These are phyloP conservation scores for Gossypium bickii DNA, from an alignment of 345 rosid species.

Conservation along the genomic window DNA sequence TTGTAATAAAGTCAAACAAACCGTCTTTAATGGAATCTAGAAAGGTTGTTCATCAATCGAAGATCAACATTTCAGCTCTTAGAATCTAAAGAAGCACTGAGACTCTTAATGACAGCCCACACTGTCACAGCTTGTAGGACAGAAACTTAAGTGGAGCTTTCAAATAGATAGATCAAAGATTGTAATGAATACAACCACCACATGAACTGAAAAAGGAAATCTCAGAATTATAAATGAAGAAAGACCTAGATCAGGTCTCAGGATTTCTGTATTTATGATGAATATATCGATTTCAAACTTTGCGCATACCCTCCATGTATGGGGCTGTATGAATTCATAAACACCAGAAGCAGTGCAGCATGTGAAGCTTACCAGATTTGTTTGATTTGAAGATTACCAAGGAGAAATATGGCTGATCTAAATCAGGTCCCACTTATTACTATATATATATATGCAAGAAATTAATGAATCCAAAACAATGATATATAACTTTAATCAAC, in stretches of 20 bases:
- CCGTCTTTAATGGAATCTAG: not conserved
- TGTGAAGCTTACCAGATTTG: slow-evolving; percentile 9
- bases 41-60: not conserved
- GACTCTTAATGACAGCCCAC: slow-evolving; percentile 2
- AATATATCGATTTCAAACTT: slow-evolving; percentile 2
- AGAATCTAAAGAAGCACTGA: not conserved
- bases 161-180: not conserved
- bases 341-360: slow-evolving; percentile 15
- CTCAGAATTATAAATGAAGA: slow-evolving; percentile 1
- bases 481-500: not conserved
- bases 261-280: not conserved
- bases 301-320: not conserved
- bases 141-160: not conserved
- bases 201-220: slow-evolving; percentile 15
- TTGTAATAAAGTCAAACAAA: not conserved
- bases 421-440: slow-evolving; percentile 19
- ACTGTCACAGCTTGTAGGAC: not conserved
- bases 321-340: slow-evolving; percentile 8
- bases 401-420: not conserved
- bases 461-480: slow-evolving; percentile 14
- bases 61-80: not conserved
- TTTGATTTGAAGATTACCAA: slow-evolving; percentile 1
- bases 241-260: slow-evolving; percentile 14
- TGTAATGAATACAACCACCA: not conserved
- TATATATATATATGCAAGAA: not conserved